Conservation (phyloP, 75 land plant species). For the Picea glauca region DNA sequence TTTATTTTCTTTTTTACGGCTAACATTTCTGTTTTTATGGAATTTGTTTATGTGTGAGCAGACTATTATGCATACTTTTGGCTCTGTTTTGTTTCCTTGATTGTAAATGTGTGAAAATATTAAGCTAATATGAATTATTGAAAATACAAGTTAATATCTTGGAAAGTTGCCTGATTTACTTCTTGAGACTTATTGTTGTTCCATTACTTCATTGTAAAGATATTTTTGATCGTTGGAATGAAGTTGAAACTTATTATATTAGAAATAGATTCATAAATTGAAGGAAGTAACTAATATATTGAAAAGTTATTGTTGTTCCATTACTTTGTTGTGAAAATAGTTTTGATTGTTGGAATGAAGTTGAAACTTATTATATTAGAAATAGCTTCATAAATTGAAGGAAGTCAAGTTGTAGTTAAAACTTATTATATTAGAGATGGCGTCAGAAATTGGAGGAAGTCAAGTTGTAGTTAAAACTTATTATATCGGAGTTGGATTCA, state of each 20-base stretch:
- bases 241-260: conserved; percentile 52
- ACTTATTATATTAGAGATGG: conserved; percentile 44
- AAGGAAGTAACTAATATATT: conserved; percentile 3
- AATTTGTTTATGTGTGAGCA: not conserved
- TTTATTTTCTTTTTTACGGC: no score
- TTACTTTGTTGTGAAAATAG: conserved; percentile 25
- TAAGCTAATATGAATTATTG: not conserved
- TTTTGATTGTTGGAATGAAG: conserved; percentile 55
- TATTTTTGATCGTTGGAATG: conserved; percentile 50
- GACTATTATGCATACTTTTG: no score
- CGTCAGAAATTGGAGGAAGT: not conserved
- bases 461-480: conserved; percentile 29
- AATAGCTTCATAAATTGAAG: conserved; percentile 19
- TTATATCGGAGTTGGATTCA: conserved; percentile 39
- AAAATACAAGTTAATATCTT: no score
- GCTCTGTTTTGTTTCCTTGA: not conserved
- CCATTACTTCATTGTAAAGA: conserved; percentile 18
- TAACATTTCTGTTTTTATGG: no score
- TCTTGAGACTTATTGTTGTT: conserved; percentile 10
- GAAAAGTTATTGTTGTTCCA: conserved; percentile 2
- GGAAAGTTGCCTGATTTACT: not conserved
- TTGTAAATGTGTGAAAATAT: not conserved
- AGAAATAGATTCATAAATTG: conserved; percentile 27
- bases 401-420: conserved; percentile 19
- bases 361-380: conserved; percentile 42